A percentile compares a stretch with the other conserved stretches of the same genome.
These are phyloP conservation scores for Coemansia sp. DNA, from an alignment of 192 early-diverging fungal genomes.

Conservation along the genomic window DNA sequence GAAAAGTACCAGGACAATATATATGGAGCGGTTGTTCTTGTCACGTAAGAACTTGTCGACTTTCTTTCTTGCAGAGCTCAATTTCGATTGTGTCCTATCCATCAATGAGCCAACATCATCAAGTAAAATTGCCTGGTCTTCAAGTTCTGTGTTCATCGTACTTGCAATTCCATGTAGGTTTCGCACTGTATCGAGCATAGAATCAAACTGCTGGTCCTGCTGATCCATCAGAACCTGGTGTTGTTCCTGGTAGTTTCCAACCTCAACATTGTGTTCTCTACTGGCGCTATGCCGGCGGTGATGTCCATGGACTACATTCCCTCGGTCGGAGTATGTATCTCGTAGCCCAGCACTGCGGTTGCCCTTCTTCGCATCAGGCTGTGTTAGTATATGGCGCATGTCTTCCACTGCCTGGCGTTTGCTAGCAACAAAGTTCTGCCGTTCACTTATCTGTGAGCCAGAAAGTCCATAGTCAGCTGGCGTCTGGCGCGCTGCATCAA, in stretches of 20 bases:
- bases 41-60: conserved; percentile 50
- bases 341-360: not conserved
- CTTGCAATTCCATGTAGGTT: conserved; percentile 53
- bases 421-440: conserved; percentile 39
- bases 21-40: conserved; percentile 46
- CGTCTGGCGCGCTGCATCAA: conserved; percentile 34
- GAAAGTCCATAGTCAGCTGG: conserved; percentile 46
- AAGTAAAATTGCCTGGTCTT: conserved; percentile 47
- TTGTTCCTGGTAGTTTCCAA: conserved; percentile 36
- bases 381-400: conserved; percentile 30
- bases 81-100: conserved; percentile 39
- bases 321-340: not conserved
- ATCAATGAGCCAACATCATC: conserved; percentile 44
- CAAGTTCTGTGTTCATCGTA: conserved; percentile 56
- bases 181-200: conserved; percentile 52
- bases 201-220: conserved; percentile 53
- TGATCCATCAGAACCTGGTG: conserved; percentile 54
- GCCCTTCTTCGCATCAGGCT: conserved; percentile 8
- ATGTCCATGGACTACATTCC: not conserved
- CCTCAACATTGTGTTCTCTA: conserved; percentile 13
- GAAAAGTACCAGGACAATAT: conserved; percentile 40
- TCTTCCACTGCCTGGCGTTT: conserved; percentile 32
- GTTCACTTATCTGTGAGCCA: conserved; percentile 25
- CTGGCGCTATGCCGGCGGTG: not conserved
- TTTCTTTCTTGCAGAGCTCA: conserved; percentile 29